Evolutionary conservation across 495 filamentous ascomycete genomes (phyloP), one percentile per base, ranked within the genome.

Genomic region (Lichenothelia convexa): DNA sequence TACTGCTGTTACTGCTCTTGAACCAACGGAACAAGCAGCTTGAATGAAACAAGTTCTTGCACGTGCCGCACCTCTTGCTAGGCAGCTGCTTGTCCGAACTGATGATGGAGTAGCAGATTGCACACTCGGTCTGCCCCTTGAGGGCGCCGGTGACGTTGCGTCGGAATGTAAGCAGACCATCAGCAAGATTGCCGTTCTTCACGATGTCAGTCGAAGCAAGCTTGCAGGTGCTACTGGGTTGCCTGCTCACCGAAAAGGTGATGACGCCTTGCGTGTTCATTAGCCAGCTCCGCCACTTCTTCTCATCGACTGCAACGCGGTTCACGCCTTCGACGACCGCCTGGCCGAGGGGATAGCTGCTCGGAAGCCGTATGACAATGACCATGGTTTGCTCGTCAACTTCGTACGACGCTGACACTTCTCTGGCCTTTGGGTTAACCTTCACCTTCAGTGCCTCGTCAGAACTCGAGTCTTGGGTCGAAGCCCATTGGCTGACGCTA

Each of bases 41-140:
- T 4, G 74, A 68, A 58, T 99, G 91, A 61, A 94, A 99, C 36
- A 77, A 60, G 58, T 99, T 83, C 62, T 84, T 86, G 65, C 91
- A 99, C 3, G 89, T 95, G 34, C 68, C 65, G 59, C 91, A 99
- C 32, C 72, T 65, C 59, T 93, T 94, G 49, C 79, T 85, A 1
- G 91, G 89, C 44, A 91, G 68, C 56, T 76, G 75, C 63, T 79
- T 80, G 51, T 92, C 85, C 12, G 67, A 72, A 19, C 80, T 77
- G 36, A 97, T 78, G 45, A 95, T 84, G 31, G 75, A 82, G 58
- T 94, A 95, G 61, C 89, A 97, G 51, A 95, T 95, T 3, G 89
- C 81, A 50, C 89, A 99, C 60, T 95, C 89, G 9, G 70, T 84
- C 53, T 95, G 84, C 3, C 83, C 87, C 58, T 92, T 87, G 42